Evolutionary conservation across 164 flowering plant genomes (phyloP).

Genomic region (Magnolia officinalis): DNA sequence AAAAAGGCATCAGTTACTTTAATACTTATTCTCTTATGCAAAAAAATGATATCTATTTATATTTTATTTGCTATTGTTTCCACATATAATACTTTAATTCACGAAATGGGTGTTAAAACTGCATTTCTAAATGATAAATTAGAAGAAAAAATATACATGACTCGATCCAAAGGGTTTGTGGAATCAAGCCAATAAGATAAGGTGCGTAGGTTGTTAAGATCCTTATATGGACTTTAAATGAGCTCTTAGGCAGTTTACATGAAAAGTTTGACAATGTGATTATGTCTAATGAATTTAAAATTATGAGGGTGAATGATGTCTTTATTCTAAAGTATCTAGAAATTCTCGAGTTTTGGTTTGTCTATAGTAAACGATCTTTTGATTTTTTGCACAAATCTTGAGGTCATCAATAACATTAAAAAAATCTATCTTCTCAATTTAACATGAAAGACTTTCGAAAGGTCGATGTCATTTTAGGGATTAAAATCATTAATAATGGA

Average conservation of each 20-base stretch:
- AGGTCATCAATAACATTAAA: neutral
- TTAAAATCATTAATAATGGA: neutral
- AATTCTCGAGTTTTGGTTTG: neutral
- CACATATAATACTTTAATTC: too few species aligned
- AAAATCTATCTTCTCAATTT: neutral
- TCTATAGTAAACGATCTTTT: neutral
- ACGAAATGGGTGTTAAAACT: too few species aligned
- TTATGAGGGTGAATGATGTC: neutral
- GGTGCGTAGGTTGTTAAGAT: neutral
- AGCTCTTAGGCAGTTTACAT: too few species aligned
- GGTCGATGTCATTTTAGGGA: neutral
- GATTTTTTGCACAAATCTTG: neutral
- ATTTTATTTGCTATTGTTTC: too few species aligned
- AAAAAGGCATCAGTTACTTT: too few species aligned
- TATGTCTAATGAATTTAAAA: neutral
- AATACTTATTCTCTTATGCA: too few species aligned
- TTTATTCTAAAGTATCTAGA: neutral
- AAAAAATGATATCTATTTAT: too few species aligned
- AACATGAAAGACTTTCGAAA: neutral
- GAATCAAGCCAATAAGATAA: neutral
- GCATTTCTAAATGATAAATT: too few species aligned
- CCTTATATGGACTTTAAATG: neutral
- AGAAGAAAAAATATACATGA: too few species aligned
- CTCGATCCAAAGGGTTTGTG: too few species aligned
- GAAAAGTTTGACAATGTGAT: too few species aligned